A percentile compares a stretch with the other conserved stretches of the same genome.
These are phyloP conservation scores for Penicillium crystallinum DNA, from an alignment of 495 filamentous ascomycete species.

Conservation along the genomic window DNA sequence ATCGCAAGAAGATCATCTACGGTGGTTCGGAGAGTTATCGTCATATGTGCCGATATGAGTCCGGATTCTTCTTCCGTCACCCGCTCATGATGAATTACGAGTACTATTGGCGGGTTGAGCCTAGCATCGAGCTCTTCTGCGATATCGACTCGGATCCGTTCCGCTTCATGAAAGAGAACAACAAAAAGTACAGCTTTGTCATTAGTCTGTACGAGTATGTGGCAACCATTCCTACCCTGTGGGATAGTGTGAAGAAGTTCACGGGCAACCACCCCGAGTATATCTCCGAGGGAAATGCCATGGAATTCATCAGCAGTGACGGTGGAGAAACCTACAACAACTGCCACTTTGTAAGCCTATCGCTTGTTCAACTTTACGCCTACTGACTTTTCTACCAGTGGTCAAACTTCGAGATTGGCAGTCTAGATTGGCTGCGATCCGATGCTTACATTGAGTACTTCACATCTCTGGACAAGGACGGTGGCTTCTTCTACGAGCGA, in stretches of 20 bases:
- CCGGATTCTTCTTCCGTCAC: constrained; percentile 89
- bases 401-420: constrained; percentile 91
- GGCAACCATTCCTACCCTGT: constrained; percentile 92
- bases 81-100: constrained; percentile 77
- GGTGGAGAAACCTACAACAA: constrained; percentile 87
- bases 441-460: constrained; percentile 78
- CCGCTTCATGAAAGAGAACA: constrained; percentile 79
- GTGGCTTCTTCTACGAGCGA: constrained; percentile 89
- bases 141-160: constrained; percentile 82
- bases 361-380: not conserved
- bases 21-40: constrained; percentile 89
- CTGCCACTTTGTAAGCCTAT: constrained; percentile 84
- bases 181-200: constrained; percentile 88
- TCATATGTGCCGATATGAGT: constrained; percentile 93
- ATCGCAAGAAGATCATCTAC: constrained; percentile 81
- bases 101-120: constrained; percentile 92
- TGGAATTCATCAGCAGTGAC: constrained; percentile 89
- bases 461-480: constrained; percentile 69
- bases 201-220: constrained; percentile 90
- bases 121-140: constrained; percentile 81
- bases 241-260: constrained; percentile 89
- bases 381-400: constrained; percentile 47
- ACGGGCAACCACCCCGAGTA: constrained; percentile 85
- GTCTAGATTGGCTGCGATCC: constrained; percentile 76
- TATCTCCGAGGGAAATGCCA: constrained; percentile 74